Evolutionary conservation across 768 basidiomycete genomes (phyloP), one percentile per base, ranked within the genome.

Genomic region (Rhodotorula graminis): DNA sequence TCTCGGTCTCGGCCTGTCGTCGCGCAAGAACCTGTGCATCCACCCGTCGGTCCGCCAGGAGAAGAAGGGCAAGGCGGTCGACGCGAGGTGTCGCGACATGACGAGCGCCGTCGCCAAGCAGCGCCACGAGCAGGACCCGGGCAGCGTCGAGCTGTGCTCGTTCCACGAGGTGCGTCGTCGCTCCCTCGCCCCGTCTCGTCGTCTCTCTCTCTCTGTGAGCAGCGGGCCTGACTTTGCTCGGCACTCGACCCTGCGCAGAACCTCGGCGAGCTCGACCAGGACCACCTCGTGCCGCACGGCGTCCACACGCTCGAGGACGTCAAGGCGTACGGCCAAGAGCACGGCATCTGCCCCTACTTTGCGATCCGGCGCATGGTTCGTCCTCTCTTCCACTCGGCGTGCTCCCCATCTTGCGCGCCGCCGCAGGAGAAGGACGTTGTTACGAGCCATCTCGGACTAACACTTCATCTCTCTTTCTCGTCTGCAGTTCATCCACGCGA

Each of bases 1-100:
- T 79, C 88, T 88, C 66, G 96, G 95, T 5, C 83, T 99, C 47
- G 96, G 96, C 12, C 82, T 99, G 69, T 97, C 94, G 9, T 93
- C 92, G 83, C 86, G 96, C 74, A 94, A 96, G 83, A 99, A 99
- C 80, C 83, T 98, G 59, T 99, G 96, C 80, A 87, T 98, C 71
- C 90, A 99, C 79, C 93, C 95, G 2, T 90, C 92, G 81, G 95
- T 93, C 74, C 69, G 82, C 33, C 94, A 91, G 80, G 96, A 98
- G 84, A 99, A 98, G 85, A 99, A 98, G 81, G 96, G 96, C 10
- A 93, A 90, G 79, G 88, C 94, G 0, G 94, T 99, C 42, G 96
- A 99, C 83, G 95, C 95, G 23, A 86, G 92, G 69, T 99, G 96
- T 85, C 85, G 96, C 67, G 96, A 99, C 81, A 84, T 99, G 68